Conservation (phyloP, 306 rosid genomes). For the Mimosa bimucronata region DNA sequence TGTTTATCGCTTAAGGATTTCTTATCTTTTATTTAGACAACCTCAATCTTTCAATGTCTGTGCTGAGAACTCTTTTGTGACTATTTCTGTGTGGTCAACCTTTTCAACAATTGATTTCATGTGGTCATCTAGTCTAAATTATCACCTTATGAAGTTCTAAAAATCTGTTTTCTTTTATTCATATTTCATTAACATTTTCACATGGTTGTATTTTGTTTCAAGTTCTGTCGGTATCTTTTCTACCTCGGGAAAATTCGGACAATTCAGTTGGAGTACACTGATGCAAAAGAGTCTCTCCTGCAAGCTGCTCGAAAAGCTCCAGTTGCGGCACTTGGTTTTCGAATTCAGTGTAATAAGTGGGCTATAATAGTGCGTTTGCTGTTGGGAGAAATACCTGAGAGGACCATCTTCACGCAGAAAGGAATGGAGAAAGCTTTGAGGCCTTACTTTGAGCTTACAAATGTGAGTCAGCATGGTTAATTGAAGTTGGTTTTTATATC, state of each 20-base stretch:
- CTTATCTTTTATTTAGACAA: neutral
- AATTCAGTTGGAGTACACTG: conserved; percentile 95
- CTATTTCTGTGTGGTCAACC: neutral
- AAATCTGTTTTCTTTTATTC: neutral
- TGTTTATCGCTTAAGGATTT: neutral
- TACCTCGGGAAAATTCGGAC: conserved; percentile 98
- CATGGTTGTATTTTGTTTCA: conserved; percentile 34
- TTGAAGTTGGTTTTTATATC: conserved; percentile 10
- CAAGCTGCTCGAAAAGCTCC: conserved; percentile 99
- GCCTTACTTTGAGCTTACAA: conserved; percentile 98
- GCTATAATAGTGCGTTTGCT: conserved; percentile 91
- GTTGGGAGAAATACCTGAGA: conserved; percentile 98
- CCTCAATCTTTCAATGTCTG: neutral
- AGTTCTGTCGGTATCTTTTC: conserved; percentile 96
- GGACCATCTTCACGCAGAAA: conserved; percentile 94
- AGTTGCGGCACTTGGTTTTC: conserved; percentile 91
- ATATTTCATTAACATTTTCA: conserved; percentile 11
- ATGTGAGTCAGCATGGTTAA: conserved; percentile 62
- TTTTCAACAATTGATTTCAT: conserved; percentile 6
- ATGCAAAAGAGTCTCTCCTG: conserved; percentile 94
- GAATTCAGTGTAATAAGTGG: conserved; percentile 99
- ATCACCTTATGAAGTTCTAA: neutral
- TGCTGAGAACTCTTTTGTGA: conserved; percentile 3
- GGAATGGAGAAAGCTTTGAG: conserved; percentile 93
- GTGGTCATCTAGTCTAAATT: neutral